Evolutionary conservation across 805 yeast species (phyloP).

Genomic region (Saturnispora halmiae): DNA sequence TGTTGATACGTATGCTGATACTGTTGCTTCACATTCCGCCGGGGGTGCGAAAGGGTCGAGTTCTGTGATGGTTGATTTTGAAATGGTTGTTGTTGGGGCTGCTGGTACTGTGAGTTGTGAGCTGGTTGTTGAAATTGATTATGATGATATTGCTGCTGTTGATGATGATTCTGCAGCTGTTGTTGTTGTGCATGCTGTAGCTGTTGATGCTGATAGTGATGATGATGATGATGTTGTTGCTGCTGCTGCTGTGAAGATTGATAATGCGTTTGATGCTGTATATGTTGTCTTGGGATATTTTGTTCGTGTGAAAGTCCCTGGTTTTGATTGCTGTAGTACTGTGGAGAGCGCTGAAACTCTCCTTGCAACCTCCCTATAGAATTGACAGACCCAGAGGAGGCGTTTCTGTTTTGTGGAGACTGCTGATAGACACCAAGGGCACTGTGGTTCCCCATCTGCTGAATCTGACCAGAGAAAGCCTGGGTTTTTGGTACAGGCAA

Average conservation of each 20-base stretch:
- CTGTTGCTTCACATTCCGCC: slow-evolving; percentile 1
- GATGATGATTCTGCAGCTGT: slow-evolving; percentile 5
- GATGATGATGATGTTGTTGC: slow-evolving; percentile 10
- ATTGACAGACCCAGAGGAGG: no score
- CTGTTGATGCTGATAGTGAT: slow-evolving; percentile 7
- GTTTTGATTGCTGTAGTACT: no score
- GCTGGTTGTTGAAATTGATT: no score
- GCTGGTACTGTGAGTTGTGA: no score
- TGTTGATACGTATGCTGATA: slow-evolving; percentile 6
- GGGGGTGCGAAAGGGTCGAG: no score
- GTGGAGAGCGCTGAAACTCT: no score
- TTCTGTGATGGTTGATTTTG: no score
- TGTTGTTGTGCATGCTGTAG: slow-evolving; percentile 14
- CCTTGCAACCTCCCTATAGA: no score
- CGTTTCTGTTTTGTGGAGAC: neutral
- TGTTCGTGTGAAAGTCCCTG: no score
- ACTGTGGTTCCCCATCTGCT: no score
- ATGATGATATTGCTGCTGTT: slow-evolving; percentile 6
- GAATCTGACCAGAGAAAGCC: no score
- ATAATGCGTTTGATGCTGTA: neutral
- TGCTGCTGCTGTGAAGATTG: slow-evolving; percentile 4
- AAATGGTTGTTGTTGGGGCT: neutral
- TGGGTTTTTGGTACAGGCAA: neutral
- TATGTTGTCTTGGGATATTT: no score
- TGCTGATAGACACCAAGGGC: neutral